Conservation (phyloP, 176 grass and related monocot species). For the Alloteropsis semialata region DNA sequence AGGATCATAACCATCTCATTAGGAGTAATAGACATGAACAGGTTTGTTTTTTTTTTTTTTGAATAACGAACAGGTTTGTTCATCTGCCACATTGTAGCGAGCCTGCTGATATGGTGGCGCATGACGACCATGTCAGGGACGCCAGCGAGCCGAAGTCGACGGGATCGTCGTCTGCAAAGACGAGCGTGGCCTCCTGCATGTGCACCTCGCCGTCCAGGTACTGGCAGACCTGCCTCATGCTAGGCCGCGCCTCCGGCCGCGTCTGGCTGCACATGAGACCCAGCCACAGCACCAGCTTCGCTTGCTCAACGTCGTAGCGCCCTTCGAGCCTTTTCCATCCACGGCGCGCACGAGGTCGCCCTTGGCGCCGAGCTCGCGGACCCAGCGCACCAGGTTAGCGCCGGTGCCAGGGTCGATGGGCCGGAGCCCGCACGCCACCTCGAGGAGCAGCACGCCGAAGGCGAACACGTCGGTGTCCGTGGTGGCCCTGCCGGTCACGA, state of each 20-base stretch:
- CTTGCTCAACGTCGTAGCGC: constrained; percentile 19
- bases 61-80: too few species aligned
- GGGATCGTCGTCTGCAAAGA: background rate
- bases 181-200: background rate
- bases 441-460: constrained; percentile 44
- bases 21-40: too few species aligned
- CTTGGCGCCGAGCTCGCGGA: constrained; percentile 31
- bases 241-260: constrained; percentile 16
- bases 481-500: constrained; percentile 43
- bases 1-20: background rate
- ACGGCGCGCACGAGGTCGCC: constrained; percentile 18
- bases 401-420: constrained; percentile 14
- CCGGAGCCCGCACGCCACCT: constrained; percentile 30
- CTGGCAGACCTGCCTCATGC: constrained; percentile 52
- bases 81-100: constrained; percentile 8
- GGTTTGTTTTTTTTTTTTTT: too few species aligned
- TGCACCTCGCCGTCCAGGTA: constrained; percentile 37
- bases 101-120: background rate
- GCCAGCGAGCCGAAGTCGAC: constrained; percentile 5
- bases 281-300: constrained; percentile 41
- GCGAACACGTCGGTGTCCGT: constrained; percentile 45
- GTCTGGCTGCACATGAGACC: constrained; percentile 48
- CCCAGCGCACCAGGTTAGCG: constrained; percentile 31
- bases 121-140: constrained; percentile 19
- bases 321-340: constrained; percentile 33